Conservation (phyloP, 139 green algal species). For the Trebouxia sp. region DNA sequence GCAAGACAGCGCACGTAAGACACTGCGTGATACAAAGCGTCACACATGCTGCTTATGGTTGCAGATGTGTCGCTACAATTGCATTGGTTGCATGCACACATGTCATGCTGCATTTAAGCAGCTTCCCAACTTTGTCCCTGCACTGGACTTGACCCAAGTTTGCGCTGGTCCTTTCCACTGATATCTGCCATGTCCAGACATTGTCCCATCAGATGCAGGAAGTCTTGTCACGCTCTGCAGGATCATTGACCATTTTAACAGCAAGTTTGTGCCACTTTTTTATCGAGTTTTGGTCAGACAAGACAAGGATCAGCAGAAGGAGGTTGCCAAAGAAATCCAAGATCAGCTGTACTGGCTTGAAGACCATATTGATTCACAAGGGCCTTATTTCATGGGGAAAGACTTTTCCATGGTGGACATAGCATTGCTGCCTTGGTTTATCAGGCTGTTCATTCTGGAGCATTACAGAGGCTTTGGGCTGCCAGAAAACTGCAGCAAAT, state of each 20-base stretch:
- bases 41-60: too few species aligned
- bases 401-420: conserved; percentile 31
- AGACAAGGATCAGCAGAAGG: conserved; percentile 9
- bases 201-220: not conserved
- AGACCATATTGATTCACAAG: not conserved
- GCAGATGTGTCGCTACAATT: too few species aligned
- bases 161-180: not conserved
- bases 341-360: conserved; percentile 33
- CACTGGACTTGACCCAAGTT: not conserved
- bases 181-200: not conserved
- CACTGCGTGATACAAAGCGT: too few species aligned
- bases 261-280: conserved; percentile 36
- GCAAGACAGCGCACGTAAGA: conserved; percentile 9
- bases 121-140: too few species aligned
- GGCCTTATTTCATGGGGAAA: conserved; percentile 33
- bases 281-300: conserved; percentile 36
- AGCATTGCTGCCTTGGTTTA: conserved; percentile 32
- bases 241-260: conserved; percentile 33
- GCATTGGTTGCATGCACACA: too few species aligned
- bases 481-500: not conserved
- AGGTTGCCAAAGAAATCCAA: conserved; percentile 1
- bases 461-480: conserved; percentile 29
- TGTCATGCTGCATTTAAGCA: too few species aligned
- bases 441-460: conserved; percentile 25
- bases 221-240: not conserved